phyloP scores from a whole-genome alignment of 2,329 filamentous ascomycete genomes.

The Pseudogymnoascus sp. region DNA sequence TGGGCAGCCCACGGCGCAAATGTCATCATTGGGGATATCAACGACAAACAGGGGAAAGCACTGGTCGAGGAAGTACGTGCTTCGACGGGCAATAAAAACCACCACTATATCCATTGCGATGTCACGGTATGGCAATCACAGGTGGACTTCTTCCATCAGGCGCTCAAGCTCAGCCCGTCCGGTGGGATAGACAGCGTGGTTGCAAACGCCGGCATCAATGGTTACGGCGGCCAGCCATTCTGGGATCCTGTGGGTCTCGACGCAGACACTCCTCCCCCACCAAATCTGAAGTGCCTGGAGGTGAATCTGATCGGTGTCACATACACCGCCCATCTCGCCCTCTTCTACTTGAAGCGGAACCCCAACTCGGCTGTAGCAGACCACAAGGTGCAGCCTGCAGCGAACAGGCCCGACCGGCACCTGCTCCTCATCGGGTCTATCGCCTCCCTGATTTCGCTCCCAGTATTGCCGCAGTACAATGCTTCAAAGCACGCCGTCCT shows the following conservation, averaged over 20 bases:
- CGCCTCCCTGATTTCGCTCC: slow-evolving; percentile 42
- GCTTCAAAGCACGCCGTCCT: slow-evolving; percentile 58
- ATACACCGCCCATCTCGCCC: slow-evolving; percentile 57
- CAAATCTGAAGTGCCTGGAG: slow-evolving; percentile 45
- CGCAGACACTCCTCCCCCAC: slow-evolving; percentile 37
- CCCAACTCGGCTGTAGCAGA: slow-evolving; percentile 32
- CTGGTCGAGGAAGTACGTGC: slow-evolving; percentile 45
- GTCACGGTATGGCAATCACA: slow-evolving; percentile 58
- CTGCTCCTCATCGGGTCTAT: slow-evolving; percentile 55
- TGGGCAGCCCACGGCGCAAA: slow-evolving; percentile 50
- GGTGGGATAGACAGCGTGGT: slow-evolving; percentile 54
- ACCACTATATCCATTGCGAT: slow-evolving; percentile 53
- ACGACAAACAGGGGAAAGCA: slow-evolving; percentile 42
- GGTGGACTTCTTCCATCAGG: slow-evolving; percentile 52
- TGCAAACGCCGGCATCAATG: slow-evolving; percentile 56
- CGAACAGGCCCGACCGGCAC: slow-evolving; percentile 43
- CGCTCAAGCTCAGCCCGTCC: slow-evolving; percentile 43
- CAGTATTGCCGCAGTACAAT: slow-evolving; percentile 44
- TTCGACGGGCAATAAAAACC: slow-evolving; percentile 33
- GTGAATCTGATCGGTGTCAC: slow-evolving; percentile 56
- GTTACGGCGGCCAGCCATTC: slow-evolving; percentile 32
- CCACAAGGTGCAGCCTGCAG: slow-evolving; percentile 24
- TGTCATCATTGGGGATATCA: slow-evolving; percentile 56
- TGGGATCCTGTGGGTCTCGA: slow-evolving; percentile 35
- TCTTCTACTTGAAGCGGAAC: slow-evolving; percentile 48